These are phyloP conservation scores for Panus rudis DNA, from an alignment of 768 basidiomycete species.

Conservation along the genomic window DNA sequence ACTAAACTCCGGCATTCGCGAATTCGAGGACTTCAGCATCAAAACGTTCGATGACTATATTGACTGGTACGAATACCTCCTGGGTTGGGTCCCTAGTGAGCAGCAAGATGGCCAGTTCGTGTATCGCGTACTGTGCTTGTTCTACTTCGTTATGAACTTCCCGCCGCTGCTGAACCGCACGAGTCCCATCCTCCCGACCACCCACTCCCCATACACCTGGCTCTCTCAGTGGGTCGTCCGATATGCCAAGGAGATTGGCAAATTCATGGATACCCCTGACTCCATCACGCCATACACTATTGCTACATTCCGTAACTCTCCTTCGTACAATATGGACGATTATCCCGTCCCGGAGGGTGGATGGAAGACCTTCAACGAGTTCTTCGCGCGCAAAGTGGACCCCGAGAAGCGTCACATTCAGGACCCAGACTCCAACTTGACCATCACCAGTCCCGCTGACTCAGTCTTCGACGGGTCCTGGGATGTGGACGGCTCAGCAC, in stretches of 20 bases:
- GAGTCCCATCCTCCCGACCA: conserved; percentile 9
- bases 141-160: conserved; percentile 15
- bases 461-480: conserved; percentile 10
- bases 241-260: conserved; percentile 14
- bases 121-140: conserved; percentile 12
- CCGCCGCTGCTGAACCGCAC: conserved; percentile 4
- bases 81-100: conserved; percentile 13
- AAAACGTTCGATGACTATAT: conserved; percentile 12
- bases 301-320: conserved; percentile 7
- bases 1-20: conserved; percentile 1
- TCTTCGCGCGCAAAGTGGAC: conserved; percentile 14
- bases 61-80: conserved; percentile 8
- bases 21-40: conserved; percentile 10
- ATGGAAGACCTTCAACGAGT: conserved; percentile 18
- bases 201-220: conserved; percentile 7
- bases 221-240: conserved; percentile 14
- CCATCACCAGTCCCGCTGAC: conserved; percentile 13
- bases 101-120: conserved; percentile 7
- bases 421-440: conserved; percentile 1
- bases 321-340: conserved; percentile 11
- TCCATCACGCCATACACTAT: conserved; percentile 11
- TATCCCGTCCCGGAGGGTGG: conserved; percentile 6
- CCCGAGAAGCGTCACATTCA: conserved; percentile 8
- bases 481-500: conserved; percentile 6
- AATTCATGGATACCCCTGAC: conserved; percentile 10